Evolutionary conservation across 352 stramenopile genomes (phyloP).

Genomic region (Pythium vanterpoolii): DNA sequence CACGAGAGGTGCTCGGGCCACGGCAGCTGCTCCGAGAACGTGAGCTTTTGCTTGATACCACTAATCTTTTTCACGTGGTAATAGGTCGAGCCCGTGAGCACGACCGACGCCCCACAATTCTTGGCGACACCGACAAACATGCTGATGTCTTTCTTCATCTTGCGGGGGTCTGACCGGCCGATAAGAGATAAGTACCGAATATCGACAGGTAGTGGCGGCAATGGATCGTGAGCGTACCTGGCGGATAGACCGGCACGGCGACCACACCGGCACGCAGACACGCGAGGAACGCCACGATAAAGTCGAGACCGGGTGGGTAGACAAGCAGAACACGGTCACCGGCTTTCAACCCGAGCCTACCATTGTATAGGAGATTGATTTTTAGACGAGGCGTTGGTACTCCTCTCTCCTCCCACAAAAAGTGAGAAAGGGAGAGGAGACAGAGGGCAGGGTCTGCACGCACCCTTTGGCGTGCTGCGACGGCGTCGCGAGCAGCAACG

Average conservation of each 20-base stretch:
- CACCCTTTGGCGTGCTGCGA: constrained; percentile 68
- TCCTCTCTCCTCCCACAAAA: no score
- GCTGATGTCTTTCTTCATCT: constrained; percentile 93
- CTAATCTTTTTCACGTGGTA: constrained; percentile 93
- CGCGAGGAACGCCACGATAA: constrained; percentile 96
- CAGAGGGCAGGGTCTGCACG: not conserved
- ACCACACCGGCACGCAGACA: constrained; percentile 93
- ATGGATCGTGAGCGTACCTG: constrained; percentile 22
- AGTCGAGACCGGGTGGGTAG: constrained; percentile 97
- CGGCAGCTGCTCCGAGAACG: constrained; percentile 44
- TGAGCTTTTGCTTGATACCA: constrained; percentile 80
- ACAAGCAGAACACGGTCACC: constrained; percentile 93
- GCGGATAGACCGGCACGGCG: constrained; percentile 90
- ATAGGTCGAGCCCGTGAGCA: constrained; percentile 93
- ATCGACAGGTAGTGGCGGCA: not conserved
- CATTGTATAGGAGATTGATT: no score
- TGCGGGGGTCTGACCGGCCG: constrained; percentile 79
- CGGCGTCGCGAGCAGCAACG: constrained; percentile 44
- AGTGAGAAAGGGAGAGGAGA: no score
- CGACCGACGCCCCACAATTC: constrained; percentile 89
- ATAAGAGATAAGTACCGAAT: not conserved
- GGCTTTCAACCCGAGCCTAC: constrained; percentile 52
- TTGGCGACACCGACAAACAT: constrained; percentile 95
- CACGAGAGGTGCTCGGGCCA: constrained; percentile 90
- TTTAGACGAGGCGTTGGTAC: no score